Evolutionary conservation across 2,329 filamentous ascomycete species (phyloP), one percentile per base, ranked within the genome.

Genomic region (Diaporthe australafricana): DNA sequence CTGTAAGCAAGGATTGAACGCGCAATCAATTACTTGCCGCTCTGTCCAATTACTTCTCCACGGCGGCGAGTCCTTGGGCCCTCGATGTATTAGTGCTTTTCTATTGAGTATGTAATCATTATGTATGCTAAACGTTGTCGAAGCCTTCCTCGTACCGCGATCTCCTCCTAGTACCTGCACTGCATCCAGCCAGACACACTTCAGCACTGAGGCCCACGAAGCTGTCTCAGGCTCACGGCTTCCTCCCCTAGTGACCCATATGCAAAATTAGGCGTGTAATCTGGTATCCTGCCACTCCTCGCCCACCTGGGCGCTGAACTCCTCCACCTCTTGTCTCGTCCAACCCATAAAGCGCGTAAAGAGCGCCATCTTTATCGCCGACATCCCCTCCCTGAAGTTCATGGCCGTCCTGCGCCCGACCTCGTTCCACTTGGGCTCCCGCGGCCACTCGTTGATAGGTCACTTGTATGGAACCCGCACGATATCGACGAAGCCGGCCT

Each of bases 231-330:
- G 30, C 62, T 73, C 35, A 76, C n/a, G 77, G 74, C 73, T 77
- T 78, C 48, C 77, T 76, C 17, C 77, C 77, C 50, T 78, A 78
- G 75, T 75, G 22, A 79, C 77, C 60, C 74, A 79, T 65, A 79
- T 38, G 32, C 77, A 74, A 66, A 78, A 78, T 66, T 80, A 78
- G 12, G 78, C 76, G 62, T 81, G 79, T 38, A 77, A 75, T 38
- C 68, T 72, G 20, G 73, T 65, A 68, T 79, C 77, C 71, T 73
- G 68, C 65, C 80, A 74, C 48, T 80, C 79, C 25, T 68, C 66
- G 32, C 76, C 74, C 35, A 79, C 76, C 47, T 74, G 62, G 11
- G 68, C 73, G 22, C 77, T 65, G 57, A 80, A 80, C 3, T 75
- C 74, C 70, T 76, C 67, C 32, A 74, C 73, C 50, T 74, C 62